phyloP scores from a whole-genome alignment of 2,329 filamentous ascomycete genomes.

The Waltergamsia citrina region DNA sequence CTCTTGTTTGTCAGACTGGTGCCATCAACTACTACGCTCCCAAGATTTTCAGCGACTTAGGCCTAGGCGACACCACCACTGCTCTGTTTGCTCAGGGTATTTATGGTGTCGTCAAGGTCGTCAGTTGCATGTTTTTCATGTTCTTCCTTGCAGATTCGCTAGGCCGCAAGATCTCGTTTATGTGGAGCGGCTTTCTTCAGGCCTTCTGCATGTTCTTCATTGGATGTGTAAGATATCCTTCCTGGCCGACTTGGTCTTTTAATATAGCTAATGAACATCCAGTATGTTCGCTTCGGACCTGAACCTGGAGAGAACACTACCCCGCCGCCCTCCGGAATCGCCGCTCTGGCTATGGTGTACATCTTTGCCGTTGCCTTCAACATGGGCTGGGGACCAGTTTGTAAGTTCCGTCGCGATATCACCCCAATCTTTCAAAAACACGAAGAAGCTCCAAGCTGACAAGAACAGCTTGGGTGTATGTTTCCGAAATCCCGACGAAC shows the following conservation, averaged over 20 bases:
- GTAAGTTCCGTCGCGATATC: conserved; percentile 35
- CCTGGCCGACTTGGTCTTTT: not conserved
- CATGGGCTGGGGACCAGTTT: conserved; percentile 53
- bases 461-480: conserved; percentile 27
- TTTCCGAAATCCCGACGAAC: conserved; percentile 52
- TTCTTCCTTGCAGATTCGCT: conserved; percentile 55
- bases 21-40: conserved; percentile 51
- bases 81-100: conserved; percentile 59
- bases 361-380: conserved; percentile 54
- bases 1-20: no score
- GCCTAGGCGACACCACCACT: conserved; percentile 38
- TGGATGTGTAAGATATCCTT: conserved; percentile 27
- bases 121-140: conserved; percentile 50
- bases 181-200: conserved; percentile 15
- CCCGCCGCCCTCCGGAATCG: conserved; percentile 37
- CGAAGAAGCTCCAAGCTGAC: no score
- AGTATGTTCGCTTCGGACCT: conserved; percentile 42
- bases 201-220: conserved; percentile 46
- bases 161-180: conserved; percentile 37
- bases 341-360: conserved; percentile 50
- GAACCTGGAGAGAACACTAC: conserved; percentile 20
- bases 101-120: conserved; percentile 59
- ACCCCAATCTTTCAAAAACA: not conserved
- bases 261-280: not conserved
- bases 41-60: conserved; percentile 50